These are phyloP conservation scores for Heritiera fomes DNA, from an alignment of 345 rosid species.

Conservation along the genomic window DNA sequence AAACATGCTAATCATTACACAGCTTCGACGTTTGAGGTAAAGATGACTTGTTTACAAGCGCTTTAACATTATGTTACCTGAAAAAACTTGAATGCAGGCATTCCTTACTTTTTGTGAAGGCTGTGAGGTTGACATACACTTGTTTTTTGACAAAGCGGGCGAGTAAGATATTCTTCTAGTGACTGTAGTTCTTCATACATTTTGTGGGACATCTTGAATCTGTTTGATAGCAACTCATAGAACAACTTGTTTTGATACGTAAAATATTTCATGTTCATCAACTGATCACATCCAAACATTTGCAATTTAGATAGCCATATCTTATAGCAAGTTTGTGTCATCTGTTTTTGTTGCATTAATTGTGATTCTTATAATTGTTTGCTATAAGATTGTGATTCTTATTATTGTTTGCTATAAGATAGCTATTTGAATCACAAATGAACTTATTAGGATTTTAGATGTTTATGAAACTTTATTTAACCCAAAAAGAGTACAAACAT, in stretches of 20 bases:
- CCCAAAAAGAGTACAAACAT: not conserved
- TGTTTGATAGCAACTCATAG: not conserved
- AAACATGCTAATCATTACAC: not conserved
- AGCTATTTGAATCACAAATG: not conserved
- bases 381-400: not conserved
- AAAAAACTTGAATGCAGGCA: constrained; percentile 52
- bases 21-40: not conserved
- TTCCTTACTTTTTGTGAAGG: constrained; percentile 89
- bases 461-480: not conserved
- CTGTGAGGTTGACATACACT: constrained; percentile 84
- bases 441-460: not conserved
- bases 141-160: constrained; percentile 85
- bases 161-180: constrained; percentile 63
- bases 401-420: not conserved
- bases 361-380: not conserved
- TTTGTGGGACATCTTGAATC: not conserved
- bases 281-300: not conserved
- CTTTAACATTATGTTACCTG: not conserved
- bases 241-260: constrained; percentile 9
- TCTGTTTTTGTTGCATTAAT: constrained; percentile 4
- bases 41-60: not conserved
- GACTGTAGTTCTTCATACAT: not conserved
- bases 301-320: not conserved
- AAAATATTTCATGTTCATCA: not conserved
- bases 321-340: not conserved